phyloP scores from a whole-genome alignment of 345 rosid genomes.

The Brassica nigra region DNA sequence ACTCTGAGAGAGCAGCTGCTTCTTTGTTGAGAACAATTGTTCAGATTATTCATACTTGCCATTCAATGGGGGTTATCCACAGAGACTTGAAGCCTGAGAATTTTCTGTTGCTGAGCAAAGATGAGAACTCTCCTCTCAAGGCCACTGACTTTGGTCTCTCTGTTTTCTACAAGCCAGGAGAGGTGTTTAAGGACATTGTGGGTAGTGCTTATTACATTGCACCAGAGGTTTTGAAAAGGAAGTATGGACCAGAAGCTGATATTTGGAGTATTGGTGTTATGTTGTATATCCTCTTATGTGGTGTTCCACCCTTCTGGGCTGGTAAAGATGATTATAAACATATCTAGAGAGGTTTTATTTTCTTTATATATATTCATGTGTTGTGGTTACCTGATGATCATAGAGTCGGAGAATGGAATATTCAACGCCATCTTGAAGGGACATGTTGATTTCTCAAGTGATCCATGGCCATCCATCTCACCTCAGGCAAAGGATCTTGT shows the following conservation, averaged over 20 bases:
- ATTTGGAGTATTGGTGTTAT: conserved; percentile 77
- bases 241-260: conserved; percentile 70
- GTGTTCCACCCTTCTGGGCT: conserved; percentile 85
- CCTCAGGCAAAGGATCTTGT: conserved; percentile 64
- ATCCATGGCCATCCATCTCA: conserved; percentile 68
- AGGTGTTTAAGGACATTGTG: conserved; percentile 62
- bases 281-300: conserved; percentile 63
- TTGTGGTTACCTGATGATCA: conserved; percentile 19
- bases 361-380: neutral
- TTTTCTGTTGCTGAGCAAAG: conserved; percentile 61
- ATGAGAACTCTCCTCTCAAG: conserved; percentile 66
- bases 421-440: conserved; percentile 59
- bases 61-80: conserved; percentile 74
- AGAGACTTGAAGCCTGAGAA: conserved; percentile 79
- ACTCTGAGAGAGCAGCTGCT: conserved; percentile 71
- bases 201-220: conserved; percentile 85
- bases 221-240: conserved; percentile 70
- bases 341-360: neutral
- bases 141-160: conserved; percentile 75
- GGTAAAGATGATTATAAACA: conserved; percentile 39
- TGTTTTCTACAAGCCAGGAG: conserved; percentile 74
- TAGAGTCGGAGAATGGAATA: conserved; percentile 63
- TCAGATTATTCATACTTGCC: conserved; percentile 64
- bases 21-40: conserved; percentile 60
- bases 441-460: conserved; percentile 56